These are phyloP conservation scores for Sarocladium kiliense DNA, from an alignment of 2,329 filamentous ascomycete genomes.

Conservation along the genomic window DNA sequence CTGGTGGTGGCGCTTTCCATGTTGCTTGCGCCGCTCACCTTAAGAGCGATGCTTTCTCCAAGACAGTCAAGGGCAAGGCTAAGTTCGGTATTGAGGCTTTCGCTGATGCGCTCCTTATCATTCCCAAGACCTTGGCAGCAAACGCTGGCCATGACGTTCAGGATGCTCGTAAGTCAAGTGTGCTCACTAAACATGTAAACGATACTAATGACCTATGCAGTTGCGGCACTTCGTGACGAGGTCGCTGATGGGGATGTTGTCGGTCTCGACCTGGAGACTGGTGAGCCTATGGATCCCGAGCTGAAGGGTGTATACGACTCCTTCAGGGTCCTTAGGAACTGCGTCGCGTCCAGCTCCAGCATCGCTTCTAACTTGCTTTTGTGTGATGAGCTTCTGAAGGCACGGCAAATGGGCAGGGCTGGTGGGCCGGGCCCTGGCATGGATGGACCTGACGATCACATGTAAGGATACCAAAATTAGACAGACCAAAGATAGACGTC, in stretches of 20 bases:
- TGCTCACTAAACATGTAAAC: conserved; percentile 7
- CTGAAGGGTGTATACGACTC: conserved; percentile 93
- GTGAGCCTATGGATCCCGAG: conserved; percentile 91
- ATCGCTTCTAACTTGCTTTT: conserved; percentile 94
- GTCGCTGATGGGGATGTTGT: conserved; percentile 77
- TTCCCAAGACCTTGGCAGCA: conserved; percentile 94
- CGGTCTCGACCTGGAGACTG: conserved; percentile 79
- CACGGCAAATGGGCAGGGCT: conserved; percentile 81
- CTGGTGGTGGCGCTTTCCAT: conserved; percentile 92
- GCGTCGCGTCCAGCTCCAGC: conserved; percentile 85
- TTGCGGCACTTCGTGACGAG: conserved; percentile 84
- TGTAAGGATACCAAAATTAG: conserved; percentile 36
- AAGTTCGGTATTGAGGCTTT: conserved; percentile 95
- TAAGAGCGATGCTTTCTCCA: conserved; percentile 78
- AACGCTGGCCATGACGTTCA: conserved; percentile 97
- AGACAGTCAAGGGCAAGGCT: conserved; percentile 94
- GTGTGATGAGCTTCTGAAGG: conserved; percentile 96
- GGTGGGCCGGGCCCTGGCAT: conserved; percentile 59
- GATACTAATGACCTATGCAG: conserved; percentile 35
- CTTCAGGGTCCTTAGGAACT: conserved; percentile 90
- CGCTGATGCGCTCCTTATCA: conserved; percentile 88
- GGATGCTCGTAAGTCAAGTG: conserved; percentile 68
- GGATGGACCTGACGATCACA: conserved; percentile 53
- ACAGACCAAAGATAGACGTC: conserved; percentile 32
- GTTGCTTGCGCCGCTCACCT: conserved; percentile 86